These are phyloP conservation scores for Fusarium austroafricanum DNA, from an alignment of 2,329 filamentous ascomycete species.

Conservation along the genomic window DNA sequence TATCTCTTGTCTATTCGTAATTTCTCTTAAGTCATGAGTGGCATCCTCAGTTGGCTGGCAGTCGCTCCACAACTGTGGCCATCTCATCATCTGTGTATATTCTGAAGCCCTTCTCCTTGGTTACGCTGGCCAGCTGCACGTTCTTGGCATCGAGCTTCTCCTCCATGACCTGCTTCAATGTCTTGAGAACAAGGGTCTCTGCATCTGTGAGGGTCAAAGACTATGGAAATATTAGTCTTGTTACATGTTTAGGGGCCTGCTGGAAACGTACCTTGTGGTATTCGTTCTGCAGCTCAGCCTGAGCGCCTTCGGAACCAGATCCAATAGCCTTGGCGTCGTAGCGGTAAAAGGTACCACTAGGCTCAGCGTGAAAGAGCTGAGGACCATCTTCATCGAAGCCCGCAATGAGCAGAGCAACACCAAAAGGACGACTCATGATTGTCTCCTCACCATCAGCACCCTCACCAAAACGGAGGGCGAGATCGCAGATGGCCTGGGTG, in stretches of 20 bases:
- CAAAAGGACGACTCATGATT: slow-evolving; percentile 98
- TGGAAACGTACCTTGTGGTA: slow-evolving; percentile 80
- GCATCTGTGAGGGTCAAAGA: slow-evolving; percentile 93
- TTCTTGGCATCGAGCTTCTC: slow-evolving; percentile 99
- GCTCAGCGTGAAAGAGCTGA: slow-evolving; percentile 97
- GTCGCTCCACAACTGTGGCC: slow-evolving; percentile 88
- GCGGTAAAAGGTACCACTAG: slow-evolving; percentile 97
- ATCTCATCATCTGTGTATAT: slow-evolving; percentile 99
- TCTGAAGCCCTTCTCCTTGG: slow-evolving; percentile 96
- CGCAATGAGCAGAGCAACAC: slow-evolving; percentile 94
- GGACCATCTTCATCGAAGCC: slow-evolving; percentile 98
- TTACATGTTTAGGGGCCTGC: not conserved
- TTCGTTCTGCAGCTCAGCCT: slow-evolving; percentile 98
- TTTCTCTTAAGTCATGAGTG: slow-evolving; percentile 37
- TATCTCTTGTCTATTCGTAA: slow-evolving; percentile 40
- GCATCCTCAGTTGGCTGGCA: slow-evolving; percentile 70
- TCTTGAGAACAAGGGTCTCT: slow-evolving; percentile 96
- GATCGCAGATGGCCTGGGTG: slow-evolving; percentile 98
- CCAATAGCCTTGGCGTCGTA: slow-evolving; percentile 99
- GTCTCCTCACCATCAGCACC: slow-evolving; percentile 97
- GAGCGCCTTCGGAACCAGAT: slow-evolving; percentile 95
- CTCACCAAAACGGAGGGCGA: slow-evolving; percentile 96
- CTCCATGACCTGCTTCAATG: slow-evolving; percentile 99
- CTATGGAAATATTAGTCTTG: slow-evolving; percentile 51
- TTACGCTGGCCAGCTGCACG: slow-evolving; percentile 96